Evolutionary conservation across 306 rosid genomes (phyloP), one percentile per base, ranked within the genome.

Genomic region (Sphenostylis stenocarpa): DNA sequence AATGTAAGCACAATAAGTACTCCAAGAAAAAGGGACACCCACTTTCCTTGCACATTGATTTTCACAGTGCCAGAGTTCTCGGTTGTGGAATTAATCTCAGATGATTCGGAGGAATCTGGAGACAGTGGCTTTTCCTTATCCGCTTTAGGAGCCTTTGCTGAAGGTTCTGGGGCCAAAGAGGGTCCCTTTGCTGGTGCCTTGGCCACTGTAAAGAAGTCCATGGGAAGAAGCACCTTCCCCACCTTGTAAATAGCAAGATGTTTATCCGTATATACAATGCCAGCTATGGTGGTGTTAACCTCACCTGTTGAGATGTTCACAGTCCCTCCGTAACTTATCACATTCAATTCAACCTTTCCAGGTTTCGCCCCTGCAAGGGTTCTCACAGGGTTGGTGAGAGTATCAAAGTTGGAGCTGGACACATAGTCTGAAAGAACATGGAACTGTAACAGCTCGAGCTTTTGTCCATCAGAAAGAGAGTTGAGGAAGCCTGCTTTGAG

Each of bases 401-500:
- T 88, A 66, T 91, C 91, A 24, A 91, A 87, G 38, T 91, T 88
- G 2, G 91, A 70, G 52, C 89, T 76, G 0, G 91, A 80, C 0
- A 91, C 80, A 52, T 82, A 87, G 12, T 71, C 80, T 1, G 88
- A 82, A 16, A 91, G 41, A 10, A 91, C 69, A 15, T 91, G 93
- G 82, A 84, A 91, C 36, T 86, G 96, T 34, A 91, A 16, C 3
- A 89, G 86, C 43, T 88, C 85, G 0, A 81, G 89, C 29, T 91
- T 91, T 16, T 87, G 88, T 29, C 83, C 84, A 15, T 87, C 90
- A 6, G 72, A 53, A 0, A 87, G 86, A 7, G 87, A 70, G 61
- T 90, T 90, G 39, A 88, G 93, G 75, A 86, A 88, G 0, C 93
- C 93, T 10, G 91, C 52, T 73, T 90, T 82, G 76, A 88, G 96